Conservation (phyloP, 176 grass and related monocot genomes). For the Carex parvula region DNA sequence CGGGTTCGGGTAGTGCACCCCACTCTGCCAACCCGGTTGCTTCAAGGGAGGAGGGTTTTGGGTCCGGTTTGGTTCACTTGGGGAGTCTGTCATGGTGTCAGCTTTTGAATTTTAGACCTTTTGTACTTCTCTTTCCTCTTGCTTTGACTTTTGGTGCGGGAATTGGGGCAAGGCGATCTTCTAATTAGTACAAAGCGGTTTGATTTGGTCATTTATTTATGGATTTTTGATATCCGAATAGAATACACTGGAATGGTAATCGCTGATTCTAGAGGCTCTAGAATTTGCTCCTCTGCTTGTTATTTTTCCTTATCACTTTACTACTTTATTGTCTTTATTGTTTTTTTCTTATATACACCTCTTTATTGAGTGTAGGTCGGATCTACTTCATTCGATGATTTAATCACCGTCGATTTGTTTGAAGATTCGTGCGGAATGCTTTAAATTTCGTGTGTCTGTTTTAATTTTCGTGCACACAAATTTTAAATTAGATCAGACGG, state of each 20-base stretch:
- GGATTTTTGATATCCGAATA: background rate
- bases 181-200: background rate
- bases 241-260: background rate
- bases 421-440: too few relatives aligned
- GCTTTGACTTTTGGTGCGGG: background rate
- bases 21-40: constrained; percentile 11
- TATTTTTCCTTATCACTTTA: background rate
- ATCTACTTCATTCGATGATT: too few relatives aligned
- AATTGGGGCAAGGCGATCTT: background rate
- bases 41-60: background rate
- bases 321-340: too few relatives aligned
- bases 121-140: background rate
- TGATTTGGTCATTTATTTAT: background rate
- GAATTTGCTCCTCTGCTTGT: background rate
- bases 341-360: too few relatives aligned
- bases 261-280: background rate
- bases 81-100: background rate
- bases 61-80: background rate
- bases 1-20: constrained; percentile 19
- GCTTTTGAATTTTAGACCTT: background rate
- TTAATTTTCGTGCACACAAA: too few relatives aligned
- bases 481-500: too few relatives aligned
- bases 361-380: too few relatives aligned
- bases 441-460: too few relatives aligned
- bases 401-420: too few relatives aligned